Evolutionary conservation across 805 yeast genomes (phyloP), one percentile per base, ranked within the genome.

Genomic region (Cyberlindnera mississippiensis): DNA sequence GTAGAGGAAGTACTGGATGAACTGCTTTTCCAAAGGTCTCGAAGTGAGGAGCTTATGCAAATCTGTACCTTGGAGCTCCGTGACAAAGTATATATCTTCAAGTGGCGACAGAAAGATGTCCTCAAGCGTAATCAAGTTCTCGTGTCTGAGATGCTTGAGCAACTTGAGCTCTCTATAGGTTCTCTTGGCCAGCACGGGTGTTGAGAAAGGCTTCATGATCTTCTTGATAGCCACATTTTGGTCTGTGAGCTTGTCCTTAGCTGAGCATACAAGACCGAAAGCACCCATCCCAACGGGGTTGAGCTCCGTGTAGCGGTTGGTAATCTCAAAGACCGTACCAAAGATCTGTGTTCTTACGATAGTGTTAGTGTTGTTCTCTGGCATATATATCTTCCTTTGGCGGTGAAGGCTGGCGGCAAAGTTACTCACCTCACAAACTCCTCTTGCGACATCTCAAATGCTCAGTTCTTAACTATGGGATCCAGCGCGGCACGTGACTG

Each of bases 261-360:
- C 99, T 8, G 96, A 88, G 61, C 99, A 93, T 30, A 93, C 99
- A 15, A 93, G 74, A 5, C 99, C 99, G 62, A 93, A 93, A 7
- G 99, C 99, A 19, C 99, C 99, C 99, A 93, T 93, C 0, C 99
- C 99, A 38, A 93, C 96, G 2, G 99, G 99, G 59, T 89, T 91
- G 48, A 93, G 73, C 59, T 91, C 96, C 4, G 86, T 77, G 67
- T 93, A 93, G 51, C 96, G 69, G 56, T 78, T 81, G 32, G 97
- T 90, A 50, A 89, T 87, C 64, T 90, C 97, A 61, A 90, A 90
- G 34, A 90, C 91, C 2, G 98, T 90, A 38, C 96, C 96, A 58
- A 90, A 90, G 48, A 90, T 90, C 63, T 90, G 96, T 8, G 95
- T 87, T 67, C 96, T 50, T 20, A n/a, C n/a, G n/a, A n/a, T n/a